Base-by-base conservation (phyloP, 2,329 filamentous ascomycete species). In the Fusarium sp. region DNA sequence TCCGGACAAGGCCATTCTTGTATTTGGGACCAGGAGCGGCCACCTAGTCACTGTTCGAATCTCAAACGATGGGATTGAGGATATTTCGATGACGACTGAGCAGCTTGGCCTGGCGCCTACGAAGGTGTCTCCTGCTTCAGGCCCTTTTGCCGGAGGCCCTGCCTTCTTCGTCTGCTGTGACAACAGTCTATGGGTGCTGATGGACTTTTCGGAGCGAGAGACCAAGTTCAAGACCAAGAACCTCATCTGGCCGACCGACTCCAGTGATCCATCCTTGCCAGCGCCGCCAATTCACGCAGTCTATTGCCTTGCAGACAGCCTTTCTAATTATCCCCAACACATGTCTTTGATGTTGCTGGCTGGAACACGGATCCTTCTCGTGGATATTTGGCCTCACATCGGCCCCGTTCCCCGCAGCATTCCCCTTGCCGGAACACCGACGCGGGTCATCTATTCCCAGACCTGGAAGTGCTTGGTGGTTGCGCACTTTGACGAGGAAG, bases 391-490 rank as follows among this genome's bases (percentile, higher is more conserved):
- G 64, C 76, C 80, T 7, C 81, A 83, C 31, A 75, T 83, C 14
- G 84, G 84, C 6, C 82, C 85, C 4, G 85, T 90, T 5, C 87
- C 87, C 40, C 84, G 89, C 33, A 83, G 81, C 24, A 82, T 91
- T 4, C 80, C 82, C 0, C 74, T 90, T 2, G 75, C 81, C 2
- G 87, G 87, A 10, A 86, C 86, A 2, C 88, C 88, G 3, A 81
- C 81, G 14, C 86, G 87, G 46, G 74, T 92, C 1, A 79, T 92
- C 5, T 91, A 89, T 75, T 91, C 88, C 2, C 83, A 85, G 38
- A 80, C 80, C 9, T 84, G 90, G 56, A 83, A 87, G 42, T 89
- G 84, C 70, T 83, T 89, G 31, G 79, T 92, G 42, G 87, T 89
- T n/a, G 88, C 86, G 1, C 82, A 88, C 20, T 80, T 82, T 11